Evolutionary conservation across 2,329 filamentous ascomycete genomes (phyloP), one percentile per base, ranked within the genome.

Genomic region (Calonectria hawksworthii): DNA sequence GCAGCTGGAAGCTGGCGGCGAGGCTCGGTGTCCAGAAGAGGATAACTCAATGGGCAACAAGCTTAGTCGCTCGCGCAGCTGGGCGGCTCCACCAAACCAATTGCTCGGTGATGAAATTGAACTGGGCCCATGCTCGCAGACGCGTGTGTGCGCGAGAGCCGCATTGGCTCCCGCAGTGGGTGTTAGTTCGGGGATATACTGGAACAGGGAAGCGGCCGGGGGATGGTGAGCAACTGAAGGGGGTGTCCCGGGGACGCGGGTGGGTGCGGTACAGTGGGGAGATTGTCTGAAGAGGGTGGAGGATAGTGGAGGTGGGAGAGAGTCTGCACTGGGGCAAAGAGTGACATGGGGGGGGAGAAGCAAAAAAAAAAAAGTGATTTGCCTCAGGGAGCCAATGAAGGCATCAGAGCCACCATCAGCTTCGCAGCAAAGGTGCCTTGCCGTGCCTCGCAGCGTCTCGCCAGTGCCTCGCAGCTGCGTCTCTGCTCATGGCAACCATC

Each of bases 1-100:
- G 9, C 21, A 11, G 18, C 30, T 4, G 30, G 4, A 8, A n/a
- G 18, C 47, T 7, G 28, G 30, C 16, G 34, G 38, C 13, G 23
- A 7, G n/a, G n/a, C 30, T 80, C 79, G 78, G 79, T 81, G 74
- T 69, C 77, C 77, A 38, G 65, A 79, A 78, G 0, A 36, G 73
- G 78, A 72, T 66, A 79, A 75, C 70, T 65, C 64, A 76, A 73
- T 68, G 67, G 74, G 63, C 74, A 77, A 68, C 75, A 78, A 77
- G 73, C 72, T 72, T 76, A 77, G 74, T 72, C 70, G 73, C 73
- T 75, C 70, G 63, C 73, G 74, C 66, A 71, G 56, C 34, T 41
- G 11, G 38, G 56, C 52, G 50, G 54, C 70, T 41, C 56, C 59
- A 69, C 44, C 51, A 56, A 64, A 52, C 65, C 68, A 34, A 41